Conservation (phyloP, 2,329 filamentous ascomycete genomes). For the Penicillium hesseltinei region DNA sequence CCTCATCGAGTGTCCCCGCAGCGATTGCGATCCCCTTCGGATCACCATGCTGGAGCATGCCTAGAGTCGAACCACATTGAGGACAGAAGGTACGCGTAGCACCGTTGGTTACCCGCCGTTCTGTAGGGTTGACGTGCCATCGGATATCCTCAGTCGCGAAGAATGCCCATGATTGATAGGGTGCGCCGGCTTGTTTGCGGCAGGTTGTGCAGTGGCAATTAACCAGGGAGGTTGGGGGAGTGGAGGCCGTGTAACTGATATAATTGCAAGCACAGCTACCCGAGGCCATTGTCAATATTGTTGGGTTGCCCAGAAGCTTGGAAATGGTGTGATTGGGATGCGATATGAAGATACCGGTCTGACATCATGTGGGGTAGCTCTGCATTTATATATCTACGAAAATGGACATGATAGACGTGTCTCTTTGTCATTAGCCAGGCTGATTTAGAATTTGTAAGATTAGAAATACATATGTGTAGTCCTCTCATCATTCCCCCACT, state of each 20-base stretch:
- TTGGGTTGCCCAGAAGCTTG: background rate
- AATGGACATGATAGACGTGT: background rate
- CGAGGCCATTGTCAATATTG: conserved; percentile 24
- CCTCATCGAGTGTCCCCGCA: conserved; percentile 43
- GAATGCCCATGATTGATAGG: conserved; percentile 45
- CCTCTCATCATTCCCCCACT: conserved; percentile 3
- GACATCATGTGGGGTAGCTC: conserved; percentile 13
- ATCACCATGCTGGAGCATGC: conserved; percentile 42
- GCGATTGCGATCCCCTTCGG: conserved; percentile 36
- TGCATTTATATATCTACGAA: background rate
- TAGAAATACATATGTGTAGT: too few relatives aligned
- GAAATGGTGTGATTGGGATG: background rate
- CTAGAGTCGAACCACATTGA: conserved; percentile 48
- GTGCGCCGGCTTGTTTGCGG: conserved; percentile 48
- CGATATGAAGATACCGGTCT: background rate
- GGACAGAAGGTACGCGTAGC: conserved; percentile 48
- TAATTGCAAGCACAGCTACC: conserved; percentile 48
- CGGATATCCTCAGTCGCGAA: conserved; percentile 38
- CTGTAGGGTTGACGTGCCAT: conserved; percentile 34
- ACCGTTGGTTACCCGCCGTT: conserved; percentile 38
- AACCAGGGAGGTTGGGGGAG: conserved; percentile 36
- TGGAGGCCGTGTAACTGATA: conserved; percentile 43
- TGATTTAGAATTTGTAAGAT: background rate
- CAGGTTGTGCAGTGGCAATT: conserved; percentile 52
- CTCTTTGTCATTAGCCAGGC: background rate